These are phyloP conservation scores for Coemansia sp. DNA, from an alignment of 192 early-diverging fungal genomes.

Conservation along the genomic window DNA sequence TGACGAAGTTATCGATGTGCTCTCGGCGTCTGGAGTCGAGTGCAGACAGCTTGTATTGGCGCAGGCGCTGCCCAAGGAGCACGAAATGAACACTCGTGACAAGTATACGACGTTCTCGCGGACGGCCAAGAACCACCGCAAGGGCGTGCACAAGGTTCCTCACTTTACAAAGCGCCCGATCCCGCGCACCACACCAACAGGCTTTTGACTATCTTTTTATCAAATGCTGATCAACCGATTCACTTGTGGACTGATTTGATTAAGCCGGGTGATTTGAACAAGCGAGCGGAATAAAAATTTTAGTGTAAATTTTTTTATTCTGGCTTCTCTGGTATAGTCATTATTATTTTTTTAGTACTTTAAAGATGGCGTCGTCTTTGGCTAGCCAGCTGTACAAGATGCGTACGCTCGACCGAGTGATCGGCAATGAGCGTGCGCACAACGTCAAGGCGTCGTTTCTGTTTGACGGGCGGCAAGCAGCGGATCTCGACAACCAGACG, in stretches of 20 bases:
- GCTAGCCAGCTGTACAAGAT: slow-evolving; percentile 64
- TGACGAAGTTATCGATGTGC: slow-evolving; percentile 69
- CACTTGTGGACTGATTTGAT: too few relatives aligned
- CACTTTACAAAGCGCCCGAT: slow-evolving; percentile 80
- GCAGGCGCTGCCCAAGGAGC: slow-evolving; percentile 59
- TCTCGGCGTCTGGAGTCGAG: slow-evolving; percentile 67
- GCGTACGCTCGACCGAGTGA: slow-evolving; percentile 58
- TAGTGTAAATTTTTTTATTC: too few relatives aligned
- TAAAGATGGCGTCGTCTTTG: slow-evolving; percentile 60
- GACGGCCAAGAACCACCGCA: slow-evolving; percentile 64
- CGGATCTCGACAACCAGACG: slow-evolving; percentile 83
- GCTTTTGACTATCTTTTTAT: too few relatives aligned
- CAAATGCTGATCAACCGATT: too few relatives aligned
- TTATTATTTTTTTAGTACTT: too few relatives aligned
- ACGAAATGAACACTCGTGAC: slow-evolving; percentile 70
- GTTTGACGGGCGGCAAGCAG: slow-evolving; percentile 78
- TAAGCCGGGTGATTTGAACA: too few relatives aligned
- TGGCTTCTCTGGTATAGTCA: too few relatives aligned
- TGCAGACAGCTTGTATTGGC: slow-evolving; percentile 68
- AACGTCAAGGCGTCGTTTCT: slow-evolving; percentile 74
- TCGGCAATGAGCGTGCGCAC: slow-evolving; percentile 55
- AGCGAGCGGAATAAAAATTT: too few relatives aligned
- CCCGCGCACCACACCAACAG: slow-evolving; percentile 65
- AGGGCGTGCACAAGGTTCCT: slow-evolving; percentile 80
- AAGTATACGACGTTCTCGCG: slow-evolving; percentile 84